Conservation (phyloP, 176 grass and related monocot genomes). For the Aegilops bicornis region DNA sequence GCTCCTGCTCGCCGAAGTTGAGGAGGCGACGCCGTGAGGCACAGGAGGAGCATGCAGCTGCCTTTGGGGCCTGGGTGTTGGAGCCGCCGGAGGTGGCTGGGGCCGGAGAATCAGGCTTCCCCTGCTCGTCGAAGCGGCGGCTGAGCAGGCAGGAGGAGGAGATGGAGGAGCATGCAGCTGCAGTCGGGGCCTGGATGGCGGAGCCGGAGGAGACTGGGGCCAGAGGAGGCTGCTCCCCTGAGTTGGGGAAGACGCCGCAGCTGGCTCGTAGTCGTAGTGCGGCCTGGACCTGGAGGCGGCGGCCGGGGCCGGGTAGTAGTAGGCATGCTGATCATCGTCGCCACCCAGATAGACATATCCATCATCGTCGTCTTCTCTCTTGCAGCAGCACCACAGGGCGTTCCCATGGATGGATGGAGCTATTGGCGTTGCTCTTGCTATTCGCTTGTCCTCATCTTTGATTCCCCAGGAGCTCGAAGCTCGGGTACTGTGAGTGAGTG, state of each 20-base stretch:
- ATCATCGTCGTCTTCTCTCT: not conserved
- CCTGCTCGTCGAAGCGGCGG: not conserved
- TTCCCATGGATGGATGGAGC: not conserved
- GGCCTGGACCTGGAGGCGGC: slow-evolving; percentile 3
- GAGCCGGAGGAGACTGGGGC: not conserved
- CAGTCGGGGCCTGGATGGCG: not conserved
- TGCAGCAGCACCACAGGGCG: slow-evolving; percentile 9
- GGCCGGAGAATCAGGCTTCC: not conserved
- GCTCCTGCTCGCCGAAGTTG: not conserved
- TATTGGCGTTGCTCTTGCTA: not conserved
- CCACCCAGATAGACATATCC: not conserved
- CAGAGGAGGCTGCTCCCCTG: not conserved
- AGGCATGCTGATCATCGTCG: not conserved
- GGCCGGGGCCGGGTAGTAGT: not conserved
- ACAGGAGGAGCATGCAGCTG: not conserved
- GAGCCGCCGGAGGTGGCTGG: not conserved
- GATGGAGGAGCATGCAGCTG: not conserved
- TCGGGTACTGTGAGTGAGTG: not conserved
- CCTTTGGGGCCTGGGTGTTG: not conserved
- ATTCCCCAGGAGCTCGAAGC: not conserved
- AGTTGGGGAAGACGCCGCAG: not conserved
- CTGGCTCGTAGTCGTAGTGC: not conserved
- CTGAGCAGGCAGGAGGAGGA: not conserved
- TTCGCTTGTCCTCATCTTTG: not conserved
- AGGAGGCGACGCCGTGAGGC: not conserved